A percentile compares a stretch with the other conserved stretches of the same genome.
Evolutionary conservation across 352 stramenopile species (phyloP).

Genomic region (Pythium angustatum): DNA sequence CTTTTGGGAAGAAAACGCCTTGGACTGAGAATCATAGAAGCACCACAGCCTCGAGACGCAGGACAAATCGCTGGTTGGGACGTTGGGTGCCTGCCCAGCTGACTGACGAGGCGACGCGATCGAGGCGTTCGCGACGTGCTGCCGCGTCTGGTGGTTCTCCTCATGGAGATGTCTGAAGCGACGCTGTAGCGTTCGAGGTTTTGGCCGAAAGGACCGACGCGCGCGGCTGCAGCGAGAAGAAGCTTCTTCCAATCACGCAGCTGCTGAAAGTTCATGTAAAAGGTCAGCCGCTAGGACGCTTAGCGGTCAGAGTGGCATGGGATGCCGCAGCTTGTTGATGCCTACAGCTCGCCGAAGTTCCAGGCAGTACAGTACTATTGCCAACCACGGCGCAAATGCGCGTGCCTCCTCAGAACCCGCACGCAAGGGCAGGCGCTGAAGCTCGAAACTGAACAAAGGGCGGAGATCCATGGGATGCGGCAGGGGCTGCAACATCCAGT

Average conservation of each 20-base stretch:
- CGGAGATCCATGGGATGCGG: conserved; percentile 8
- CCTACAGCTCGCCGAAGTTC: no score
- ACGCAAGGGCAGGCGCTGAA: conserved; percentile 5
- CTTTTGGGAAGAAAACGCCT: no score
- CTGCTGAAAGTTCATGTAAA: conserved; percentile 11
- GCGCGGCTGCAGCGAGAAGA: background rate
- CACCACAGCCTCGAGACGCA: no score
- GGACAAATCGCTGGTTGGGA: no score
- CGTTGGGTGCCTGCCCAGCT: no score
- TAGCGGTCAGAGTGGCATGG: background rate
- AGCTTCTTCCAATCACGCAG: conserved; percentile 4
- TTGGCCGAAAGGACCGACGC: background rate
- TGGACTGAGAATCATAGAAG: no score
- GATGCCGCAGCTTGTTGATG: conserved; percentile 15
- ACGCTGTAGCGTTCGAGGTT: no score
- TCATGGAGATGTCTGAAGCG: background rate
- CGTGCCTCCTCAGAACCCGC: conserved; percentile 15
- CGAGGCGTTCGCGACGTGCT: no score
- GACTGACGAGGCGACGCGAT: background rate
- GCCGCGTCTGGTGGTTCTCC: background rate
- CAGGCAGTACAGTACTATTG: conserved; percentile 5
- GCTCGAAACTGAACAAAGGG: background rate
- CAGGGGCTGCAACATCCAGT: background rate
- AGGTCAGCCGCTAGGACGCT: background rate
- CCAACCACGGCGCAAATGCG: no score